Conservation (phyloP, 768 basidiomycete genomes). For the Pilatotrama ljubarskyi region DNA sequence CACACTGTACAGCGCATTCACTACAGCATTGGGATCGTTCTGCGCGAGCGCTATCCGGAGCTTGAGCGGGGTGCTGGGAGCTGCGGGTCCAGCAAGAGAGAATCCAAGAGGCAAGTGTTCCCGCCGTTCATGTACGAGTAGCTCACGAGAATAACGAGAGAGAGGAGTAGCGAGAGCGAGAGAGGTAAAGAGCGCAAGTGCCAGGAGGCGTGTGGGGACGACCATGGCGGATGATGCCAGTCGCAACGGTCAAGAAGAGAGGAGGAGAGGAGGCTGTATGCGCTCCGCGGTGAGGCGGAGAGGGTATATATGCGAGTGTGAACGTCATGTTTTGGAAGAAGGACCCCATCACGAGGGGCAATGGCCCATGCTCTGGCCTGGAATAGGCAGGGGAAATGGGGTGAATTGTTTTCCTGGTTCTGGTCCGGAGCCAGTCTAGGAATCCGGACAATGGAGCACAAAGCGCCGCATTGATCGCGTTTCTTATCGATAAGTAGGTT, state of each 20-base stretch:
- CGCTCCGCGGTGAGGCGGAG: neutral
- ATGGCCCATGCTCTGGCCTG: too few relatives aligned
- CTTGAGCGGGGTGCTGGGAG: slow-evolving; percentile 22
- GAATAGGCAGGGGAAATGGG: too few relatives aligned
- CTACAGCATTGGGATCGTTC: slow-evolving; percentile 26
- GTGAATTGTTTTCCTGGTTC: too few relatives aligned
- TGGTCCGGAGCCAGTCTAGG: too few relatives aligned
- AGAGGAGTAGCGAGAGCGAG: slow-evolving; percentile 14
- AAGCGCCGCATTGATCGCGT: too few relatives aligned
- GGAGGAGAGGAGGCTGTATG: neutral
- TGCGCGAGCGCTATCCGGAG: slow-evolving; percentile 32
- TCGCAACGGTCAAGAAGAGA: neutral
- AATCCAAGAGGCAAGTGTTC: slow-evolving; percentile 16
- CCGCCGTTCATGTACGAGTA: slow-evolving; percentile 22
- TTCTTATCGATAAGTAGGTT: too few relatives aligned
- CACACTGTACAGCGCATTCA: slow-evolving; percentile 28
- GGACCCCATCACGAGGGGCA: too few relatives aligned
- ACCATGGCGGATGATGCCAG: slow-evolving; percentile 5
- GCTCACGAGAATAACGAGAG: slow-evolving; percentile 3
- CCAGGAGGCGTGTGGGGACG: slow-evolving; percentile 16
- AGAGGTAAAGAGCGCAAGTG: slow-evolving; percentile 14
- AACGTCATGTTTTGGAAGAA: too few relatives aligned
- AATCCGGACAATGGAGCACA: too few relatives aligned
- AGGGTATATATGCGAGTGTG: too few relatives aligned
- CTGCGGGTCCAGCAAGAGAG: slow-evolving; percentile 17